phyloP scores from a whole-genome alignment of 2,329 filamentous ascomycete species.

The Allantophomopsis cytisporea region DNA sequence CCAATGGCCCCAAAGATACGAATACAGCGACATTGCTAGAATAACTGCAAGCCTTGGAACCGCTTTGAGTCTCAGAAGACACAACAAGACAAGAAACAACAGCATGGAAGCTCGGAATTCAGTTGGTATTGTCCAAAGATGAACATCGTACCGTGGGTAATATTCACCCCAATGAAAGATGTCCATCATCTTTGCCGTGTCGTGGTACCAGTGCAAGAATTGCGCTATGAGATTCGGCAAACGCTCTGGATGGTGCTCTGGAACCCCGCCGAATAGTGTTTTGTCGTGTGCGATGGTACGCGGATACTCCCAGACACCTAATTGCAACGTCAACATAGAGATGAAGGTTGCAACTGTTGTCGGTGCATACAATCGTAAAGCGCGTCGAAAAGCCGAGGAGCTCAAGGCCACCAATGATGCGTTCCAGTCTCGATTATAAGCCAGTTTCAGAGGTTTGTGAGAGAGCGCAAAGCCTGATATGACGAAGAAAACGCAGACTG shows the following conservation, averaged over 20 bases:
- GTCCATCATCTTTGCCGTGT: conserved; percentile 12
- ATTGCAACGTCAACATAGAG: conserved; percentile 24
- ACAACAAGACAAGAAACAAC: conserved; percentile 2
- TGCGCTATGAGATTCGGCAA: conserved; percentile 12
- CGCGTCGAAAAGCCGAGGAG: conserved; percentile 27
- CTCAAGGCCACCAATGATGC: conserved; percentile 21
- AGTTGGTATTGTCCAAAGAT: conserved; percentile 7
- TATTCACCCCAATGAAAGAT: conserved; percentile 14
- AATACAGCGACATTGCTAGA: no score
- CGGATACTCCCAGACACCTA: conserved; percentile 21
- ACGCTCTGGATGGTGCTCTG: background rate
- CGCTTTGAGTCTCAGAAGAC: conserved; percentile 3
- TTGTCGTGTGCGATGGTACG: background rate
- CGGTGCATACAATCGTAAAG: conserved; percentile 26
- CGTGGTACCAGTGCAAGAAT: conserved; percentile 14
- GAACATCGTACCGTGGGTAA: conserved; percentile 8
- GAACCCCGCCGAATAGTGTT: no score
- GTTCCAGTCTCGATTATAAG: conserved; percentile 19
- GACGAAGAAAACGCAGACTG: conserved; percentile 32
- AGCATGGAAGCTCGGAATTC: conserved; percentile 3
- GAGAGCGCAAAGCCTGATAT: conserved; percentile 30
- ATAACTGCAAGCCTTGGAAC: no score
- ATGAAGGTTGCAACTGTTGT: conserved; percentile 24
- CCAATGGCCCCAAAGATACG: no score
- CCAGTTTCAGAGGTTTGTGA: conserved; percentile 21